Percentiles rank a stretch among this genome's conserved stretches.
These are phyloP conservation scores for Hyphodiscus hymeniophilus DNA, from an alignment of 495 filamentous ascomycete species.

Conservation along the genomic window DNA sequence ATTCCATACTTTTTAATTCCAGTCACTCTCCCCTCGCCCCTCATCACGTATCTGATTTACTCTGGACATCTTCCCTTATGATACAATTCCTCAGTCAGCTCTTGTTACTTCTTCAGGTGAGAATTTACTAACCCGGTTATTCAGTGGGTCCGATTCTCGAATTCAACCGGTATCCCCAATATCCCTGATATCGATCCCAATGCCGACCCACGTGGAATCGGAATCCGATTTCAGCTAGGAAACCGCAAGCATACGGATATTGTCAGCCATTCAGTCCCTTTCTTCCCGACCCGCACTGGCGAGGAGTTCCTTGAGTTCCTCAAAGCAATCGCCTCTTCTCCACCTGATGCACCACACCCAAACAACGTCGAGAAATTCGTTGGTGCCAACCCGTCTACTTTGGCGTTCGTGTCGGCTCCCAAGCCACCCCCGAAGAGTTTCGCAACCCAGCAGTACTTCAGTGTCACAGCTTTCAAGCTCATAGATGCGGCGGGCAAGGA, in stretches of 20 bases:
- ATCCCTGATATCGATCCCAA: conserved; percentile 42
- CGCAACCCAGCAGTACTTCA: conserved; percentile 35
- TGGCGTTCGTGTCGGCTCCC: conserved; percentile 34
- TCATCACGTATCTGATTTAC: no score
- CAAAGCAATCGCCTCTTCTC: conserved; percentile 21
- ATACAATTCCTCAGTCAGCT: no score
- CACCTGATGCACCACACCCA: conserved; percentile 10
- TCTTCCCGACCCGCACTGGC: conserved; percentile 40
- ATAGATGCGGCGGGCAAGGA: conserved; percentile 30
- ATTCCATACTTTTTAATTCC: no score
- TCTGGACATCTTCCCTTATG: no score
- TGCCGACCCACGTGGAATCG: conserved; percentile 41
- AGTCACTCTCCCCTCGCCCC: no score
- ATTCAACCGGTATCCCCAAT: conserved; percentile 41
- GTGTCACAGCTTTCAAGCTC: conserved; percentile 44
- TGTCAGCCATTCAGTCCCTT: conserved; percentile 38
- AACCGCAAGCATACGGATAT: conserved; percentile 46
- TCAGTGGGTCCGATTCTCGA: conserved; percentile 41
- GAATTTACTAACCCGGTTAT: no score
- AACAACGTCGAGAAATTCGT: conserved; percentile 31
- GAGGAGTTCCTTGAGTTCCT: conserved; percentile 43
- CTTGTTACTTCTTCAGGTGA: no score
- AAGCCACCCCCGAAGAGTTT: conserved; percentile 42
- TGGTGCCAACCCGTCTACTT: conserved; percentile 32
- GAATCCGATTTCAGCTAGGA: conserved; percentile 39